phyloP scores from a whole-genome alignment of 495 filamentous ascomycete genomes.

The Aeminium ludgeri region DNA sequence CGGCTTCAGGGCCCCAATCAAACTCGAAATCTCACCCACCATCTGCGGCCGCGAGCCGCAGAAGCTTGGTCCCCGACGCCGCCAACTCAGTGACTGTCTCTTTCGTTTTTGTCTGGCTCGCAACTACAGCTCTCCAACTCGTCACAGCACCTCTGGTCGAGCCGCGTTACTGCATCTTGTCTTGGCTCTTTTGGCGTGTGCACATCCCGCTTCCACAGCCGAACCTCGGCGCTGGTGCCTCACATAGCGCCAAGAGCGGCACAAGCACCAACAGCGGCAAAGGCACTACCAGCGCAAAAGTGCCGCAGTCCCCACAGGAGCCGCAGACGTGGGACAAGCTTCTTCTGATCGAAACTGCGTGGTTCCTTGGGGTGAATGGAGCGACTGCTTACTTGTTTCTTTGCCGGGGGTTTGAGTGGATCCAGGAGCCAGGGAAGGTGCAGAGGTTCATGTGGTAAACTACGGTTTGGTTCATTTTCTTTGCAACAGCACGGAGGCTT shows the following conservation, averaged over 20 bases:
- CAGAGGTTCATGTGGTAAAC: constrained; percentile 91
- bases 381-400: constrained; percentile 70
- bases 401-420: constrained; percentile 64
- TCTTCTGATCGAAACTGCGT: constrained; percentile 57
- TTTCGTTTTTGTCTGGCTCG: constrained; percentile 52
- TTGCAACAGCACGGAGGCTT: too few species aligned
- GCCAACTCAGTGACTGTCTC: constrained; percentile 21
- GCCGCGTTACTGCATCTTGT: constrained; percentile 83
- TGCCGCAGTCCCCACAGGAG: too few species aligned
- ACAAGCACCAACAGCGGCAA: too few species aligned
- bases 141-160: constrained; percentile 84
- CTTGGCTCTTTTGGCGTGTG: constrained; percentile 86
- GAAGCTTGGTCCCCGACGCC: constrained; percentile 2
- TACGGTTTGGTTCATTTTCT: too few species aligned
- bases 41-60: neutral
- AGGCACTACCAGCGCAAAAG: too few species aligned
- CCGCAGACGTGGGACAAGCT: constrained; percentile 27
- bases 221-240: too few species aligned
- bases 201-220: constrained; percentile 41
- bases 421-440: constrained; percentile 55
- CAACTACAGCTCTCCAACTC: constrained; percentile 56
- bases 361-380: constrained; percentile 58
- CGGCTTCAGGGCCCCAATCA: neutral
- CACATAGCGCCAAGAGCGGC: too few species aligned
- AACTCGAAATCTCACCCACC: neutral